Base-by-base conservation (phyloP, 306 rosid genomes). In the Sindora glabra region DNA sequence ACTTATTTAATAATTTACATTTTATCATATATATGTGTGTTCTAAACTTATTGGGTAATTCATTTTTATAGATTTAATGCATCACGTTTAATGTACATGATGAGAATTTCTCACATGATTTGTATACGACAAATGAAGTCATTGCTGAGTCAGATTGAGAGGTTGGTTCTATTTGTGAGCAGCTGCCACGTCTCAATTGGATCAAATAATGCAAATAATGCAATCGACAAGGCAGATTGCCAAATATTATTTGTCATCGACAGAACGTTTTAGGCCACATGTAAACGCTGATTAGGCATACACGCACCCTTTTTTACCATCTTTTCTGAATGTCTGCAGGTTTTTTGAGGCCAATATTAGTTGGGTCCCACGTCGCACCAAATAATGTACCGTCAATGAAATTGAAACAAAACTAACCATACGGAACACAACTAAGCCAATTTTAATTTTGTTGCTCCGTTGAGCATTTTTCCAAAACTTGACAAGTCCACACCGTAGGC, bases 401-500 rank as follows among this genome's bases (percentile, higher is more conserved):
- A n/a, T n/a, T n/a, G n/a, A n/a, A n/a, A n/a, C n/a, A n/a, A n/a
- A n/a, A n/a, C n/a, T n/a, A n/a, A n/a, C n/a, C n/a, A n/a, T n/a
- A n/a, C n/a, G n/a, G n/a, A n/a, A n/a, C n/a, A n/a, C n/a, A n/a
- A n/a, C n/a, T n/a, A n/a, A n/a, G n/a, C n/a, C n/a, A n/a, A n/a
- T n/a, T n/a, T n/a, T n/a, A n/a, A n/a, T n/a, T n/a, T n/a, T n/a
- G n/a, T n/a, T n/a, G n/a, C n/a, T n/a, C n/a, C n/a, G n/a, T n/a
- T n/a, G n/a, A n/a, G n/a, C n/a, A n/a, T n/a, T n/a, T n/a, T n/a
- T n/a, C n/a, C n/a, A n/a, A n/a, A n/a, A n/a, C n/a, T n/a, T n/a
- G n/a, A n/a, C n/a, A n/a, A n/a, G n/a, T 40, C 60, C 87, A 72
- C 85, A 76, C 76, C 85, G 26, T 7, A 8, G 15, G 39, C 46